Evolutionary conservation across 768 basidiomycete genomes (phyloP).

Genomic region (Mycena epipterygia): DNA sequence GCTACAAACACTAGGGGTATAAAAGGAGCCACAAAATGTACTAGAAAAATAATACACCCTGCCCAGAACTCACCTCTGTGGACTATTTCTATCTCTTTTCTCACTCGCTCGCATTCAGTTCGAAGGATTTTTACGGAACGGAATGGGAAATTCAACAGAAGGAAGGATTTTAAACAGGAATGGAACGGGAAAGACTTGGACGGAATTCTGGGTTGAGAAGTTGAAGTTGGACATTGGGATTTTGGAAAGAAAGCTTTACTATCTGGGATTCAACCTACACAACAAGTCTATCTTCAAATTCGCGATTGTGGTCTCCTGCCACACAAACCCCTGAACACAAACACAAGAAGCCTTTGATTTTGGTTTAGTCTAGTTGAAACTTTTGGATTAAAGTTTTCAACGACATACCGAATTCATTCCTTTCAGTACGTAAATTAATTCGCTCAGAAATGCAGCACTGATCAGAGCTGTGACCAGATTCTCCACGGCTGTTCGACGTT

Average conservation of each 20-base stretch:
- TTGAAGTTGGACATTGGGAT: too few relatives aligned
- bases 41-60: neutral
- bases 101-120: neutral
- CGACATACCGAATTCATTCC: neutral
- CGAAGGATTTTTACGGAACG: neutral
- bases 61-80: neutral
- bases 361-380: neutral
- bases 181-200: too few relatives aligned
- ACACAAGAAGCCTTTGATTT: neutral
- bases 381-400: neutral
- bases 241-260: too few relatives aligned
- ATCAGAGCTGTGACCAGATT: constrained; percentile 8
- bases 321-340: neutral
- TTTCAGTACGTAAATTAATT: constrained; percentile 1
- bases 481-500: constrained; percentile 6
- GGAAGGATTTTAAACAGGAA: too few relatives aligned
- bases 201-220: too few relatives aligned
- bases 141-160: too few relatives aligned
- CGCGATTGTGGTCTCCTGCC: neutral
- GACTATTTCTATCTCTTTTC: too few relatives aligned
- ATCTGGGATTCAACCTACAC: neutral
- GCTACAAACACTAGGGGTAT: constrained; percentile 1
- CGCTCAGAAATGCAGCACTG: constrained; percentile 4
- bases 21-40: neutral
- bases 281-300: neutral